Base-by-base conservation (phyloP, 306 rosid species). In the Rosa rugosa region DNA sequence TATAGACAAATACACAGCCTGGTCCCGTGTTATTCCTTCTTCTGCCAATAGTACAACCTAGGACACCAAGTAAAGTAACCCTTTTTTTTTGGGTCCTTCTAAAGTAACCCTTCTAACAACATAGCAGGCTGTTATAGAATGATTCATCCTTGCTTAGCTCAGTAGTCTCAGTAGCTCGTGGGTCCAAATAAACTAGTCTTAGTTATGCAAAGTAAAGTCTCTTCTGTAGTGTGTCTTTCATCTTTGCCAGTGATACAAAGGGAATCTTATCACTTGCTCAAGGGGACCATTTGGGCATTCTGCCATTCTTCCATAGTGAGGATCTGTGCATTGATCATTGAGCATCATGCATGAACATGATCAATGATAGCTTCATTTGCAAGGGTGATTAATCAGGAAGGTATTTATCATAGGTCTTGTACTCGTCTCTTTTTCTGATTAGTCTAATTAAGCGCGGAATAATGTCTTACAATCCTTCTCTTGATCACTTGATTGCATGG, bases 191-290 rank as follows among this genome's bases (percentile, higher is more conserved):
- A 66, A 41, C 49, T 38, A 40, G 71, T 36, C 38, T 10, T 10
- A 16, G 34, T 14, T 36, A 36, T 16, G 36, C 22, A 66, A 68
- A 68, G 50, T 40, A 68, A 20, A 40, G 50, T n/a, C 50, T 41
- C 71, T 67, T 66, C 71, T 68, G 34, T 20, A 4, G 7, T 7
- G 70, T 65, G 22, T 65, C 46, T 65, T 34, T 65, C 22, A 36
- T 65, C 23, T 65, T 65, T 65, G 25, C 71, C 71, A 65, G 71
- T 17, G 47, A 38, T 65, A 18, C 71, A 65, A 65, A 63, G 23
- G 3, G 47, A 65, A 65, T 65, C 50, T 42, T n/a, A n/a, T 40
- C 50, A 20, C 50, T 68, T 66, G 71, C 50, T n/a, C 18, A n/a
- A 10, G 18, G 72, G 50, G 72, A 68, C 72, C 50, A 40, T 68